These are phyloP conservation scores for Aspergillus phoenicis DNA, from an alignment of 2,329 filamentous ascomycete genomes.

Conservation along the genomic window DNA sequence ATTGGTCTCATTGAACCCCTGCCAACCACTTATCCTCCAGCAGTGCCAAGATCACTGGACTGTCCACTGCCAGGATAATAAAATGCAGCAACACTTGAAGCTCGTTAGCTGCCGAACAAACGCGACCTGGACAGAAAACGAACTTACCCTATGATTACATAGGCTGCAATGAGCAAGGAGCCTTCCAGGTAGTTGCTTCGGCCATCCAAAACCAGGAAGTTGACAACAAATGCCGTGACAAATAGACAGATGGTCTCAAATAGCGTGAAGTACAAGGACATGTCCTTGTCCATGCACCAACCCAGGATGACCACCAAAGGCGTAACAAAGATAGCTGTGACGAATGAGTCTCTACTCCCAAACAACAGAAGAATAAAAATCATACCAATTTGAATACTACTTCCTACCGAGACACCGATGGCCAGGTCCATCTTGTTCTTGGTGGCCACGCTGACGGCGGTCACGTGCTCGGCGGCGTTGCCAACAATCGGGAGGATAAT, in stretches of 20 bases:
- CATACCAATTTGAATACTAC: constrained; percentile 71
- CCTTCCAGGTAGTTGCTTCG: constrained; percentile 83
- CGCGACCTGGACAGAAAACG: neutral
- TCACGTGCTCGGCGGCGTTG: constrained; percentile 80
- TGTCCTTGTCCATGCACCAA: constrained; percentile 74
- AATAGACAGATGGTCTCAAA: constrained; percentile 73
- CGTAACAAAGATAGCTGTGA: constrained; percentile 70
- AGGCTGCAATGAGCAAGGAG: constrained; percentile 72
- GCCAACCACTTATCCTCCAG: constrained; percentile 16
- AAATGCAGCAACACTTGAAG: constrained; percentile 48
- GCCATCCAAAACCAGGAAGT: constrained; percentile 82
- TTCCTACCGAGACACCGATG: constrained; percentile 78
- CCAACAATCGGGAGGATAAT: constrained; percentile 80
- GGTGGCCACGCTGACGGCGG: constrained; percentile 74
- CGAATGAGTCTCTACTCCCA: constrained; percentile 5
- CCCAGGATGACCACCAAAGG: constrained; percentile 75
- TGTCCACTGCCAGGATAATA: constrained; percentile 37
- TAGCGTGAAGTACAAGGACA: constrained; percentile 65
- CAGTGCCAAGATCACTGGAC: constrained; percentile 30
- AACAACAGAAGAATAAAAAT: neutral
- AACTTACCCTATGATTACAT: constrained; percentile 71
- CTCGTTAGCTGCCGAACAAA: neutral
- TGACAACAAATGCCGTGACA: constrained; percentile 79
- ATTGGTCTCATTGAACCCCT: neutral
- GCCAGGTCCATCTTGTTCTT: constrained; percentile 87